A percentile compares a stretch with the other conserved stretches of the same genome.
Evolutionary conservation across 805 yeast species (phyloP).

Genomic region (Saccharomycopsis sp.): DNA sequence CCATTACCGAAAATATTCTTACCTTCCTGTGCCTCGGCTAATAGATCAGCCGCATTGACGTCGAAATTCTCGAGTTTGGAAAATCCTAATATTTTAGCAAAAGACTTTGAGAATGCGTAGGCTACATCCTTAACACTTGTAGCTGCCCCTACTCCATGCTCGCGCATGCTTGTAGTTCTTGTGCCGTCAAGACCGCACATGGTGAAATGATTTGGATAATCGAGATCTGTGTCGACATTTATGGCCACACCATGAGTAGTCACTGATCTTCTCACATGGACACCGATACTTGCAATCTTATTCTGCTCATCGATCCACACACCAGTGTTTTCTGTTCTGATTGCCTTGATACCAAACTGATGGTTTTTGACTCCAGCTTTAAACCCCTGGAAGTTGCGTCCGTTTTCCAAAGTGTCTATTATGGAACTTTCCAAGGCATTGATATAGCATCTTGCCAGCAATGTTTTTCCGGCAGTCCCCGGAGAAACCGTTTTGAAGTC

Average conservation of each 20-base stretch:
- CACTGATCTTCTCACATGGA: conserved; percentile 74
- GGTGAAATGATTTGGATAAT: conserved; percentile 60
- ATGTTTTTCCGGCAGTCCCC: conserved; percentile 13
- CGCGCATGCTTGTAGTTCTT: conserved; percentile 46
- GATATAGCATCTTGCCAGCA: conserved; percentile 62
- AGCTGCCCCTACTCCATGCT: conserved; percentile 21
- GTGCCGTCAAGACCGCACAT: conserved; percentile 81
- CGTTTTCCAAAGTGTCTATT: conserved; percentile 37
- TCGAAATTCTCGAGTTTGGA: conserved; percentile 30
- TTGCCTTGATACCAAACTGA: conserved; percentile 25
- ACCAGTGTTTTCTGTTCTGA: conserved; percentile 69
- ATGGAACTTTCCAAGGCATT: conserved; percentile 53
- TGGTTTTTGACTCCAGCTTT: conserved; percentile 5
- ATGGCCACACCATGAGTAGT: conserved; percentile 88
- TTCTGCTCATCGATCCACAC: conserved; percentile 63
- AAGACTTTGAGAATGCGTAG: conserved; percentile 36
- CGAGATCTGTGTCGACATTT: conserved; percentile 68
- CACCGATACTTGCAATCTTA: conserved; percentile 86
- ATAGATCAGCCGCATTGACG: conserved; percentile 29
- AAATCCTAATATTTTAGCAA: conserved; percentile 36
- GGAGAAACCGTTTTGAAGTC: conserved; percentile 35
- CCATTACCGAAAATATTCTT: not conserved
- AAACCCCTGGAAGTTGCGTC: conserved; percentile 5
- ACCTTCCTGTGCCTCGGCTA: not conserved
- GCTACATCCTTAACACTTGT: conserved; percentile 35